Percentiles rank a stretch among this genome's conserved stretches.
phyloP scores from a whole-genome alignment of 768 basidiomycete genomes.

The Chalciporus sphaerocephalus region DNA sequence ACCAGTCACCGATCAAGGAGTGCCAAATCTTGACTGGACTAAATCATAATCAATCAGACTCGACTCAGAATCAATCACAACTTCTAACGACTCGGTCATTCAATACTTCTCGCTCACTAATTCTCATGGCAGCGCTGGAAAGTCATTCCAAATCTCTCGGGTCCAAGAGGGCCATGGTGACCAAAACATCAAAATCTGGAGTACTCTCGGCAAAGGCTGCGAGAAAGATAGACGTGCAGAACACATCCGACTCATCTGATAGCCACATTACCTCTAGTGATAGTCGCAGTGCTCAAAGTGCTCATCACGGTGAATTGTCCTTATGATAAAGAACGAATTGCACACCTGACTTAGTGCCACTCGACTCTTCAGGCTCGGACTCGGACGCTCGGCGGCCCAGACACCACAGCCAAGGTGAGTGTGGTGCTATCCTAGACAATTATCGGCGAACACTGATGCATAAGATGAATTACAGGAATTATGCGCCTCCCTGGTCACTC shows the following conservation, averaged over 20 bases:
- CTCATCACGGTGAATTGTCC: constrained; percentile 14
- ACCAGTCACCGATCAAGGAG: too few species aligned
- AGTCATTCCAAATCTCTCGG: not conserved
- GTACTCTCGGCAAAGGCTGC: constrained; percentile 11
- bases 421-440: not conserved
- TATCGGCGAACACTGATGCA: not conserved
- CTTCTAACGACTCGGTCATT: too few species aligned
- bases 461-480: not conserved
- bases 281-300: not conserved
- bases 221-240: constrained; percentile 7
- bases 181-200: constrained; percentile 1
- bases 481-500: not conserved
- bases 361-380: constrained; percentile 16
- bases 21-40: too few species aligned
- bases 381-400: constrained; percentile 2
- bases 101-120: not conserved
- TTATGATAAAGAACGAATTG: not conserved
- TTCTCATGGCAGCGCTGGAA: too few species aligned
- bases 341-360: not conserved
- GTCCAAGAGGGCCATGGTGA: not conserved
- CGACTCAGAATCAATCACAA: too few species aligned
- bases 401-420: constrained; percentile 3
- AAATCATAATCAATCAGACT: not conserved
- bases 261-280: not conserved
- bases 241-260: constrained; percentile 9